Evolutionary conservation across 139 green algal genomes (phyloP), one percentile per base, ranked within the genome.

Genomic region (Zygnema cylindricum): DNA sequence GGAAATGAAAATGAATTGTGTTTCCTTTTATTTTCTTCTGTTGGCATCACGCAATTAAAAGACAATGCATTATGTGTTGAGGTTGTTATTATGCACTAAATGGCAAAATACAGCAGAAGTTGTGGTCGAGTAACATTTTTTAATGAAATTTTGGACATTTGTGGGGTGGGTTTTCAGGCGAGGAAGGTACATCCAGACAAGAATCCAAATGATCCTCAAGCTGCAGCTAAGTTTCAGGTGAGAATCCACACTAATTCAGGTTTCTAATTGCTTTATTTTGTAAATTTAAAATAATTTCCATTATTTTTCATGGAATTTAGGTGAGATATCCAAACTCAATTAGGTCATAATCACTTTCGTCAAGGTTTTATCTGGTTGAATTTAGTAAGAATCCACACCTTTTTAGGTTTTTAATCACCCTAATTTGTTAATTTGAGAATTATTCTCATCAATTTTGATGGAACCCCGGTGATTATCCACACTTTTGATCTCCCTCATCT

Each of bases 211-310:
- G 96, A 98, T 81, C 88, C 91, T 0, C 77, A 93, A 21, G 97
- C 97, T 16, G 95, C 97, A 35, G 83, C 93, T 2, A 88, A 91
- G n/a, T 99, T 99, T 83, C 97, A 99, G 94, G 85, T 88, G 83
- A 43, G 63, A 21, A 73, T n/a, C n/a, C n/a, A n/a, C n/a, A n/a
- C n/a, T n/a, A n/a, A 73, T 35, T 73, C 30, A 35, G 25, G 57
- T 73, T 25, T 30, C 25, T 73, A 73, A 25, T 73, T 73, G 57
- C 30, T 73, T 30, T 73, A 73, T 73, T 73, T 25, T 73, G 57
- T 73, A 30, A 25, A 35, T 73, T 30, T 73, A 30, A 35, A 35
- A 30, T 35, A 73, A n/a, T n/a, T n/a, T n/a, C n/a, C n/a, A n/a
- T n/a, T n/a, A n/a, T n/a, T n/a, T n/a, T n/a, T n/a, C n/a, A n/a